These are phyloP conservation scores for Globisporangium megalacanthum DNA, from an alignment of 352 stramenopile genomes.

Conservation along the genomic window DNA sequence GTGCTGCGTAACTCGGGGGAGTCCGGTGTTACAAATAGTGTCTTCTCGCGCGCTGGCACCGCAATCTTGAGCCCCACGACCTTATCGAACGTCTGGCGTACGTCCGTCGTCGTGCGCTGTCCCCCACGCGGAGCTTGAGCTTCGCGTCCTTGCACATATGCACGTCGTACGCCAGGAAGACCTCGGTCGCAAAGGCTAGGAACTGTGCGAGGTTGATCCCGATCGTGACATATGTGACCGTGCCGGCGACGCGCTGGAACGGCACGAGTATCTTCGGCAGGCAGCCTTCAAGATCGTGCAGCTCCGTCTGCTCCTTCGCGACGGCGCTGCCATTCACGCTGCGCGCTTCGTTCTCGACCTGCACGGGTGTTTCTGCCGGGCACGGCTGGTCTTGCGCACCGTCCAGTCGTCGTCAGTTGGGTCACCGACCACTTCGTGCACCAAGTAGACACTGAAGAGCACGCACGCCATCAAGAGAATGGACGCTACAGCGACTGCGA, in stretches of 20 bases:
- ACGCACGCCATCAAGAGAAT: conserved; percentile 38
- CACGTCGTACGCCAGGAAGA: conserved; percentile 61
- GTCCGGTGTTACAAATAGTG: too few relatives aligned
- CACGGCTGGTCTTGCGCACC: conserved; percentile 63
- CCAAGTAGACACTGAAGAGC: conserved; percentile 52
- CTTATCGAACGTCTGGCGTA: conserved; percentile 60
- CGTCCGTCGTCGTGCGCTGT: conserved; percentile 15
- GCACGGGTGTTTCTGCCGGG: conserved; percentile 30
- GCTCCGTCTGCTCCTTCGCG: conserved; percentile 36
- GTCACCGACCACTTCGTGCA: conserved; percentile 37
- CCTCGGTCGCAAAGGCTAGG: conserved; percentile 24
- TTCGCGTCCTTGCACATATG: conserved; percentile 56
- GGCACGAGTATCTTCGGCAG: conserved; percentile 39
- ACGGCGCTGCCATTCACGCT: conserved; percentile 55
- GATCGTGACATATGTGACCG: conserved; percentile 32
- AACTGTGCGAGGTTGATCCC: conserved; percentile 32
- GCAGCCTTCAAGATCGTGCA: conserved; percentile 46
- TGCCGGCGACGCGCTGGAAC: conserved; percentile 41
- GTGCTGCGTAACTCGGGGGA: too few relatives aligned
- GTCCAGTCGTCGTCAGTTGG: conserved; percentile 61
- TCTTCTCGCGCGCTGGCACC: conserved; percentile 53
- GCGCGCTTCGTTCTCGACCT: conserved; percentile 58
- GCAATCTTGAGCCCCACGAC: conserved; percentile 71
- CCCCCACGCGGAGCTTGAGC: conserved; percentile 53
- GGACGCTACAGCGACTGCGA: conserved; percentile 30